Evolutionary conservation across 1,284 basidiomycete genomes (phyloP).

Genomic region (Leccinum griseonigrum): DNA sequence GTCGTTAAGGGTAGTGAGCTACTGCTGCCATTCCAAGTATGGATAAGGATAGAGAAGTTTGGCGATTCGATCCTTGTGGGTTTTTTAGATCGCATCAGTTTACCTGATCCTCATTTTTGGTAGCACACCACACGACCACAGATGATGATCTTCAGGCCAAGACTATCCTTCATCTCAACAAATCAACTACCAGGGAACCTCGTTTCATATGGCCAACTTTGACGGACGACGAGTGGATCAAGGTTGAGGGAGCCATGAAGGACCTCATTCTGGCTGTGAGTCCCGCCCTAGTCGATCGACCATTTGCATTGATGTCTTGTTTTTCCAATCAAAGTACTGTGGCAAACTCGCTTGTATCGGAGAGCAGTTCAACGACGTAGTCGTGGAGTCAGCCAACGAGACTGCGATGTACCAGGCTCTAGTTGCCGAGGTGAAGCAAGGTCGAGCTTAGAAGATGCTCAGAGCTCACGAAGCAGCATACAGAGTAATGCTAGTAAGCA

Average conservation of each 20-base stretch:
- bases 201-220: constrained; percentile 99
- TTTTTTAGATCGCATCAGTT: constrained; percentile 1
- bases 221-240: constrained; percentile 97
- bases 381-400: constrained; percentile 28
- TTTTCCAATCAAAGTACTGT: constrained; percentile 66
- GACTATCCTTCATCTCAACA: constrained; percentile 89
- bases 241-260: constrained; percentile 97
- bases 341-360: constrained; percentile 59
- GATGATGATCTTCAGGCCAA: constrained; percentile 99
- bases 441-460: constrained; percentile 1
- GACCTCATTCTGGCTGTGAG: constrained; percentile 84
- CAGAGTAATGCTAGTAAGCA: constrained; percentile 30
- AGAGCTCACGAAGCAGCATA: constrained; percentile 10
- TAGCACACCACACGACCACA: constrained; percentile 96
- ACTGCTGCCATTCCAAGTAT: constrained; percentile 98
- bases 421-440: constrained; percentile 34
- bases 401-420: constrained; percentile 25
- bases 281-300: constrained; percentile 3
- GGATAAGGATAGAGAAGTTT: constrained; percentile 99
- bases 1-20: constrained; percentile 99
- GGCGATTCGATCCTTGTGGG: constrained; percentile 91
- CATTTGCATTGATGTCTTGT: constrained; percentile 1
- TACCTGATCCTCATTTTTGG: constrained; percentile 5
- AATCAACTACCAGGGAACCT: constrained; percentile 78
- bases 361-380: constrained; percentile 34